Conservation (phyloP, 176 grass and related monocot species). For the Bolboschoenus planiculmis region DNA sequence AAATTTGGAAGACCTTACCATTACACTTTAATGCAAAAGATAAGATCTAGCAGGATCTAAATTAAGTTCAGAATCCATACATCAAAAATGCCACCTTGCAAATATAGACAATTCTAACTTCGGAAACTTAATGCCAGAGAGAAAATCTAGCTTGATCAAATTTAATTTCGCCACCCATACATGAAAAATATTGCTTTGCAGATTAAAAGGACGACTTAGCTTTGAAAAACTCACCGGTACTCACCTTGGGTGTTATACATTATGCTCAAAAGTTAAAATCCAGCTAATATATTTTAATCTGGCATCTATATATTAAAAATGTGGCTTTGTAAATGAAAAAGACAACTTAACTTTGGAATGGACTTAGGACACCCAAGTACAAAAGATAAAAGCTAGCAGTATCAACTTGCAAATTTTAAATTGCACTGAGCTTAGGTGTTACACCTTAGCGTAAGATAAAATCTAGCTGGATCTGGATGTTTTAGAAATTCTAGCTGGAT, state of each 20-base stretch:
- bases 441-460: conserved; percentile 21
- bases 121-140: neutral
- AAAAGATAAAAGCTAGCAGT: conserved; percentile 6
- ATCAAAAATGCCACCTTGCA: neutral
- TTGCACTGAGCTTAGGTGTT: neutral
- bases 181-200: neutral
- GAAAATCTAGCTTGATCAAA: neutral
- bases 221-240: no score
- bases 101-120: neutral
- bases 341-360: neutral
- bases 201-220: neutral
- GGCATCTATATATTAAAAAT: neutral
- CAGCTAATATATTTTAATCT: neutral
- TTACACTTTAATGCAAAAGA: neutral
- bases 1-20: neutral
- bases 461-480: neutral
- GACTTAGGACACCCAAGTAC: conserved; percentile 21
- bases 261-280: neutral
- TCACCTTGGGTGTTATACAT: neutral
- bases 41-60: neutral
- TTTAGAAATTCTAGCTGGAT: neutral
- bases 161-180: neutral
- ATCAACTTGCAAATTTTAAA: neutral
- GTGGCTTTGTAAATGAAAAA: neutral
- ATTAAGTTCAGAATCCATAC: neutral